Evolutionary conservation across 805 yeast species (phyloP).

Genomic region (Yamadazyma phyllophila): DNA sequence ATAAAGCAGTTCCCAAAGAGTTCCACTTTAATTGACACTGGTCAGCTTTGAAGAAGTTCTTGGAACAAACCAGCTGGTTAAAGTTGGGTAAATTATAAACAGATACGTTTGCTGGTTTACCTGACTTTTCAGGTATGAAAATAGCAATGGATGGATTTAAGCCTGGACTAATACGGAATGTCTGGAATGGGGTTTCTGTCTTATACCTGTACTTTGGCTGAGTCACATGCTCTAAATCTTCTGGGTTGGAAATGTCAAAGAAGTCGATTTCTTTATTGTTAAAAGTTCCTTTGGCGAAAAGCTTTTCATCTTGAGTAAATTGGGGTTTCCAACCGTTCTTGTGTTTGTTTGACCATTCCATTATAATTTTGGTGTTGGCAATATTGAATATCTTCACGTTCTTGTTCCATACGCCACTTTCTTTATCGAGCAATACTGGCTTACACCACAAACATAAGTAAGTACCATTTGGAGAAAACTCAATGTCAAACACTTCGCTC

Average conservation of each 20-base stretch:
- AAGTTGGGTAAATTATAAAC: slow-evolving; percentile 79
- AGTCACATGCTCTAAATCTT: slow-evolving; percentile 29
- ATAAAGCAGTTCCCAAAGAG: slow-evolving; percentile 85
- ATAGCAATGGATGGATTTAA: slow-evolving; percentile 86
- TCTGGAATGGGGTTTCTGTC: slow-evolving; percentile 49
- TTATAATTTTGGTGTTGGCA: slow-evolving; percentile 44
- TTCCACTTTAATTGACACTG: slow-evolving; percentile 93
- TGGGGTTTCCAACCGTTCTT: slow-evolving; percentile 95
- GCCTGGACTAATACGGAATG: slow-evolving; percentile 79
- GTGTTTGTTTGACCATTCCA: slow-evolving; percentile 70
- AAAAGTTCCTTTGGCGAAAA: slow-evolving; percentile 53
- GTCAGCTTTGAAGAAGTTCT: slow-evolving; percentile 94
- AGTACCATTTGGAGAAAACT: slow-evolving; percentile 85
- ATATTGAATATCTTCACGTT: slow-evolving; percentile 79
- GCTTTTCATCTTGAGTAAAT: slow-evolving; percentile 76
- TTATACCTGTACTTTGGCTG: slow-evolving; percentile 60
- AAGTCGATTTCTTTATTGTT: slow-evolving; percentile 66
- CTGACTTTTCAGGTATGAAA: slow-evolving; percentile 80
- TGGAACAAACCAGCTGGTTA: slow-evolving; percentile 75
- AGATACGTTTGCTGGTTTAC: slow-evolving; percentile 86
- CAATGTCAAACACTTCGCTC: slow-evolving; percentile 73
- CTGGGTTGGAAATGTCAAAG: slow-evolving; percentile 45
- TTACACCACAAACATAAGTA: slow-evolving; percentile 88
- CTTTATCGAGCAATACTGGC: slow-evolving; percentile 63
- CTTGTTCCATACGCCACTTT: slow-evolving; percentile 69